Conservation (phyloP, 2,329 filamentous ascomycete genomes). For the Bimuria novae-zelandiae region DNA sequence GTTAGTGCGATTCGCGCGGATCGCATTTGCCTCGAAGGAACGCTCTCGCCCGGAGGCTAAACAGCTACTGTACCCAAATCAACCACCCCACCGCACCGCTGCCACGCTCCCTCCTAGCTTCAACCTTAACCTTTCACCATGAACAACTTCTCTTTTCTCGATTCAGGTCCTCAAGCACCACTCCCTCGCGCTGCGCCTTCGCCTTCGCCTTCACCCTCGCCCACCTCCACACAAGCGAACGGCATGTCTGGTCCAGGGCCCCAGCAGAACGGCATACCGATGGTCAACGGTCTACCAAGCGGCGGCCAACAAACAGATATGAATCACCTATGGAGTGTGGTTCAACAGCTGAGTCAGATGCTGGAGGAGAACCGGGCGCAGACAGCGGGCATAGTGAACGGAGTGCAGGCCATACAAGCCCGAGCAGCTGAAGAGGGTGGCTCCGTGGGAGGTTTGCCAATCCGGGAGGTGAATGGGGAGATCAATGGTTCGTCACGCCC, state of each 20-base stretch:
- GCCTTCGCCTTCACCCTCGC: conserved; percentile 37
- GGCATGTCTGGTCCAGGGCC: conserved; percentile 29
- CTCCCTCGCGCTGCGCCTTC: conserved; percentile 42
- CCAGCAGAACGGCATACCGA: conserved; percentile 41
- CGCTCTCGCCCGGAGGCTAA: no score
- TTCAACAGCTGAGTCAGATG: conserved; percentile 47
- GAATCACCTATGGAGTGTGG: conserved; percentile 49
- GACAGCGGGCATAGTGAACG: conserved; percentile 44
- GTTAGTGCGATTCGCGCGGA: neutral
- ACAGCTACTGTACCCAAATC: neutral
- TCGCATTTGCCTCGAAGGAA: neutral
- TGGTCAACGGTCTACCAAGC: conserved; percentile 46
- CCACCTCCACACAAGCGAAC: conserved; percentile 27
- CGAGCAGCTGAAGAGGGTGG: conserved; percentile 44
- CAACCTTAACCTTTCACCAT: conserved; percentile 20
- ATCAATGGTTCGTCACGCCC: conserved; percentile 29
- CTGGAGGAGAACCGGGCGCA: conserved; percentile 48
- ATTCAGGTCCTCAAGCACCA: conserved; percentile 26
- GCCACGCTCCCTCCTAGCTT: neutral
- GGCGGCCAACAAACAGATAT: conserved; percentile 50
- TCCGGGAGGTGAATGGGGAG: conserved; percentile 43
- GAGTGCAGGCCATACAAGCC: conserved; percentile 45
- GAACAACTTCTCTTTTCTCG: conserved; percentile 47
- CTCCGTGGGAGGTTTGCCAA: conserved; percentile 23
- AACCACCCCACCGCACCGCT: conserved; percentile 1